Conservation (phyloP, 75 land plant genomes). For the Adiantum capillusveneris region DNA sequence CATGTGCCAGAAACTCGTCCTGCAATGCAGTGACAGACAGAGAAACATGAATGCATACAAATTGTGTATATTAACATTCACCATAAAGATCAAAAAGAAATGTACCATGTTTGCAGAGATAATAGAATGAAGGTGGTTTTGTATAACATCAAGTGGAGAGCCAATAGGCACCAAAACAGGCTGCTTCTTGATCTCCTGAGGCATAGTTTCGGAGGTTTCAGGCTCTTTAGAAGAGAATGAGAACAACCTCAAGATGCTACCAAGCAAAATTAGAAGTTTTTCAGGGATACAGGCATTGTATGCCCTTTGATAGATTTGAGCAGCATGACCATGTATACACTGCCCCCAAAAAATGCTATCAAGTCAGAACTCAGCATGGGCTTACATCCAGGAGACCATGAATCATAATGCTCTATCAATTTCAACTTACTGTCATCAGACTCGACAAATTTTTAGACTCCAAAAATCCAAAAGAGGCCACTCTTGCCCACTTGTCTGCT, state of each 20-base stretch:
- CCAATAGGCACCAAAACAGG: background rate
- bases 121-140: background rate
- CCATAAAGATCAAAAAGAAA: too few relatives aligned
- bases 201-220: background rate
- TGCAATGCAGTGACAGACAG: conserved; percentile 22
- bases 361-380: background rate
- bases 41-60: background rate
- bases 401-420: background rate
- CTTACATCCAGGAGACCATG: background rate
- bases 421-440: conserved; percentile 12
- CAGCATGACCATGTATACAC: conserved; percentile 42
- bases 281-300: conserved; percentile 27
- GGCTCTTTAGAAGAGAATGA: background rate
- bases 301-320: conserved; percentile 31
- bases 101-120: background rate
- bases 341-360: conserved; percentile 18
- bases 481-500: conserved; percentile 75
- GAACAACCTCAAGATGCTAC: background rate
- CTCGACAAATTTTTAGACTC: conserved; percentile 18
- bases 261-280: conserved; percentile 57
- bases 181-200: background rate
- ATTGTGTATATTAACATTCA: background rate
- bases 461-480: conserved; percentile 49
- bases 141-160: background rate
- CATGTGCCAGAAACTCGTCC: conserved; percentile 57